Conservation (phyloP, 345 rosid genomes). For the Noccaea caerulescens region DNA sequence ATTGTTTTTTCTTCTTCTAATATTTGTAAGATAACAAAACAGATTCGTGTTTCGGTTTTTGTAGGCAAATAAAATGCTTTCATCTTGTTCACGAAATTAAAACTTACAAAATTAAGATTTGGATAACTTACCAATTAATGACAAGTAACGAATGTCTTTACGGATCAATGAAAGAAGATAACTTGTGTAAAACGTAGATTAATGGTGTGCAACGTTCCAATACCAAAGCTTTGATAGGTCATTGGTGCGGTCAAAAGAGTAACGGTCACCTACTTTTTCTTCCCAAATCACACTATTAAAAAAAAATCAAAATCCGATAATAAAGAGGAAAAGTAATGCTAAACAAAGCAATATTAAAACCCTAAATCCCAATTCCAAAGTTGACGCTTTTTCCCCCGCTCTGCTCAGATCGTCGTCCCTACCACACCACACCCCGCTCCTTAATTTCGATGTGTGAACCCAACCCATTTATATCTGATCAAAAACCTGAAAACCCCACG, state of each 20-base stretch:
- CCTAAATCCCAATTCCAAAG: slow-evolving; percentile 38
- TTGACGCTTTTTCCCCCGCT: slow-evolving; percentile 52
- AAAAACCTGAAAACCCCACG: slow-evolving; percentile 11
- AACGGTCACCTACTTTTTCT: slow-evolving; percentile 64
- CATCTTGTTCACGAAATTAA: neutral
- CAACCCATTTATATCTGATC: slow-evolving; percentile 35
- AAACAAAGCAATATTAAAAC: slow-evolving; percentile 10
- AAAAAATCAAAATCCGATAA: neutral
- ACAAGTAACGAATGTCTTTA: neutral
- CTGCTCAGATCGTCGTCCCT: slow-evolving; percentile 37
- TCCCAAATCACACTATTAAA: slow-evolving; percentile 15
- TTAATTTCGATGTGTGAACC: slow-evolving; percentile 41
- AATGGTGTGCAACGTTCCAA: neutral
- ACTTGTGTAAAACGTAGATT: neutral
- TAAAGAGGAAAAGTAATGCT: slow-evolving; percentile 3
- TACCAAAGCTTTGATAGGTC: neutral
- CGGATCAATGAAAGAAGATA: neutral
- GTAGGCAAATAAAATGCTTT: neutral
- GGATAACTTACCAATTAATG: neutral
- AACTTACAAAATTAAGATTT: neutral
- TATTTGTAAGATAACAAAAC: neutral
- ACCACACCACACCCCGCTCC: slow-evolving; percentile 29
- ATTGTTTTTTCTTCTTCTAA: neutral
- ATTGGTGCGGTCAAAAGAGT: slow-evolving; percentile 38
- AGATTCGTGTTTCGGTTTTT: neutral